Evolutionary conservation across 306 rosid species (phyloP), one percentile per base, ranked within the genome.

Genomic region (Castanea sativa): DNA sequence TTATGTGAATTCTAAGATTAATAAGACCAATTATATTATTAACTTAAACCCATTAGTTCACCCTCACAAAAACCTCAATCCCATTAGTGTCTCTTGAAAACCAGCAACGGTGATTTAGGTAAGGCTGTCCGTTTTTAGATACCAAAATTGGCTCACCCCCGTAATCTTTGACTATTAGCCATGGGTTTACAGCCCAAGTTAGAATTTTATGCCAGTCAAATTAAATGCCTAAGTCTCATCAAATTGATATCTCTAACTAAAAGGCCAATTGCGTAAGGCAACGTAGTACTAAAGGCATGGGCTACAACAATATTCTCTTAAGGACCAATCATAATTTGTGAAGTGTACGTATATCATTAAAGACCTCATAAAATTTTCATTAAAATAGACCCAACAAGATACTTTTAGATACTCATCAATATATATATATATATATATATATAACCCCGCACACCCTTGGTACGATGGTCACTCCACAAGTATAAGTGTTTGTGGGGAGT

Each of bases 41-140:
- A 29, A 63, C 10, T 38, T 43, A 5, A 30, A 64, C 69, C 75
- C 72, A 57, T 71, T 21, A 51, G 53, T 81, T 25, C 27, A 25
- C 27, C 27, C 27, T 25, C 27, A 25, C 1, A 25, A 25, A 25
- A 25, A 25, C 27, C 27, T 25, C 27, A 25, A 30, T 69, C 69
- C 75, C 72, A 57, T 71, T 21, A 51, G 53, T 83, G 84, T 83
- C 88, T 78, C 77, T 73, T 32, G n/a, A 35, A 84, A 73, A 27
- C 71, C 77, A 67, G 70, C 84, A 51, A 78, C 29, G 35, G 74
- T 78, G 58, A 68, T 80, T 73, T 76, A 73, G 82, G 80, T 59
- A 52, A 73, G 74, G 74, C 30, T 84, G 77, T 77, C 74, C 14
- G 80, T 72, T 20, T 64, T 56, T 20, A 41, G 55, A 38, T 21